These are phyloP conservation scores for Senecio squalidus DNA, from an alignment of 140 eudicot species.

Conservation along the genomic window DNA sequence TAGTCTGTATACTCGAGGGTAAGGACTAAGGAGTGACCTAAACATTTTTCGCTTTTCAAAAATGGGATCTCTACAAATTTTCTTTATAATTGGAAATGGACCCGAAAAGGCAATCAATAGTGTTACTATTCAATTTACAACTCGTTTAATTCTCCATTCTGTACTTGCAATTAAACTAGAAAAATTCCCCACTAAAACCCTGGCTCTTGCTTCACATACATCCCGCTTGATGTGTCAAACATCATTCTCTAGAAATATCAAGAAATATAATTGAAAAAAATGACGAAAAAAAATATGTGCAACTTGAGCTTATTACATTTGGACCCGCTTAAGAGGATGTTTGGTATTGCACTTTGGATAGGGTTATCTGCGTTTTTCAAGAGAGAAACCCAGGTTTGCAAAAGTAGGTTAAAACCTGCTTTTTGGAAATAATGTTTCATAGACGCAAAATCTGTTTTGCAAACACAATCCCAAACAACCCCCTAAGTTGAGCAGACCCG, in stretches of 20 bases:
- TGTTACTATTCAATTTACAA: conserved; percentile 29
- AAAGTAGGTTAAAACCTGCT: too few species aligned
- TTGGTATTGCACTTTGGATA: too few species aligned
- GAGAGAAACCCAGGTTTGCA: too few species aligned
- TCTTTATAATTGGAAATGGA: conserved; percentile 18
- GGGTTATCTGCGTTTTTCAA: too few species aligned
- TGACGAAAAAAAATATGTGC: not conserved
- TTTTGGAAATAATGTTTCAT: too few species aligned
- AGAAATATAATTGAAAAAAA: not conserved
- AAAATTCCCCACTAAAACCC: conserved; percentile 31
- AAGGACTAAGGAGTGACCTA: conserved; percentile 29
- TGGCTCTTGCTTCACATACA: conserved; percentile 58
- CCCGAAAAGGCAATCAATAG: conserved; percentile 15
- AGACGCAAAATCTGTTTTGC: too few species aligned
- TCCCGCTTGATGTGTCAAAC: conserved; percentile 36
- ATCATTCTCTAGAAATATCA: conserved; percentile 30
- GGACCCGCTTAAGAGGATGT: too few species aligned
- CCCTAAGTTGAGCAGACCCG: too few species aligned
- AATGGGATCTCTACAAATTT: conserved; percentile 32
- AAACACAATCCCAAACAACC: too few species aligned
- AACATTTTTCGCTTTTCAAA: conserved; percentile 25
- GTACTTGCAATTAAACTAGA: conserved; percentile 29
- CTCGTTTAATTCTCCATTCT: conserved; percentile 16
- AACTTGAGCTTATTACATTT: not conserved
- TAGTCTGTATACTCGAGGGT: conserved; percentile 14